These are phyloP conservation scores for Penicillium roqueforti DNA, from an alignment of 495 filamentous ascomycete species.

Conservation along the genomic window DNA sequence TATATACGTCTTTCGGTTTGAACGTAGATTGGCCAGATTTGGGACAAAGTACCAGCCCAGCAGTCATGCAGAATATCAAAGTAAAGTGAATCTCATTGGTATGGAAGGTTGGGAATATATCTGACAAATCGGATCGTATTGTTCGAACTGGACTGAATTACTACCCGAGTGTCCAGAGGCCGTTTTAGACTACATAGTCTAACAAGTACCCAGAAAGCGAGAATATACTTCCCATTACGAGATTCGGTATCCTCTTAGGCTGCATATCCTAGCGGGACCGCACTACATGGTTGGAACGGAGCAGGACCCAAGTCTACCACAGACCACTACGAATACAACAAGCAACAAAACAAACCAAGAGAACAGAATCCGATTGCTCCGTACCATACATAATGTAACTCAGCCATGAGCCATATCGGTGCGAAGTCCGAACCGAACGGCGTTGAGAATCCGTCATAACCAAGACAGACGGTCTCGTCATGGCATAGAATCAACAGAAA, in stretches of 20 bases:
- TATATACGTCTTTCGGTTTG: background rate
- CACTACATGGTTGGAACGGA: background rate
- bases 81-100: background rate
- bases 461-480: conserved; percentile 1
- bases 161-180: background rate
- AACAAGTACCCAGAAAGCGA: background rate
- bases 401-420: background rate
- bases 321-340: background rate
- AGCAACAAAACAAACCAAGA: background rate
- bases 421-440: background rate
- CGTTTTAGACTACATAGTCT: background rate
- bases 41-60: background rate
- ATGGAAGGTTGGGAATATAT: background rate
- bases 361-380: conserved; percentile 8
- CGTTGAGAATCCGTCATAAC: background rate
- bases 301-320: background rate
- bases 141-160: background rate
- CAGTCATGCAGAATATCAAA: background rate
- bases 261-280: background rate
- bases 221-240: background rate
- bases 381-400: conserved; percentile 8
- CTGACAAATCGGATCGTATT: background rate
- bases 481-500: background rate
- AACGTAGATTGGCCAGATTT: background rate
- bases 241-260: background rate